Conservation (phyloP, 2,329 filamentous ascomycete genomes). For the Phyllosticta capitalensis region DNA sequence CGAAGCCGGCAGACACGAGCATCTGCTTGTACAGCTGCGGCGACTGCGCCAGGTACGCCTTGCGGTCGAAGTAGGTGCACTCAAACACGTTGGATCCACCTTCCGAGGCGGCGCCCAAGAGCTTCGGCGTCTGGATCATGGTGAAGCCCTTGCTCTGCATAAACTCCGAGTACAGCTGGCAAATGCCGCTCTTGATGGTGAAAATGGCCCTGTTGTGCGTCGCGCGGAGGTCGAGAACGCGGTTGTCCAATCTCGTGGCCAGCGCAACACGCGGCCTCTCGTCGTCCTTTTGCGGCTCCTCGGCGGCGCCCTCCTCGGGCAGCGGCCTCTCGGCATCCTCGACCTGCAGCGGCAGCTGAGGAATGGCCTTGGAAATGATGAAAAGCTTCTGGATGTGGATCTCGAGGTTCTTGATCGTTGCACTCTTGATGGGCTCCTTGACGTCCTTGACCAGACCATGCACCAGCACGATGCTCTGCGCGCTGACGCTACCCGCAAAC, state of each 20-base stretch:
- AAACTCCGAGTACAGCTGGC: constrained; percentile 67
- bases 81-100: constrained; percentile 88
- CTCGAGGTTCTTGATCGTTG: constrained; percentile 69
- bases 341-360: constrained; percentile 51
- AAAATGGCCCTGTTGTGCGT: constrained; percentile 88
- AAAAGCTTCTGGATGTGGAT: constrained; percentile 83
- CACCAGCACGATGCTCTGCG: constrained; percentile 74
- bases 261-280: constrained; percentile 65
- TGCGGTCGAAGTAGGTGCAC: constrained; percentile 78
- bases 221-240: constrained; percentile 82
- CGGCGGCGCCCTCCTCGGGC: constrained; percentile 38
- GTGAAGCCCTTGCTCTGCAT: constrained; percentile 66
- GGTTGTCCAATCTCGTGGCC: constrained; percentile 80
- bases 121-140: constrained; percentile 79
- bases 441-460: constrained; percentile 75
- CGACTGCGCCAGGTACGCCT: constrained; percentile 70
- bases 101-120: constrained; percentile 85
- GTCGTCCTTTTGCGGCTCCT: constrained; percentile 41
- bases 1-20: constrained; percentile 68
- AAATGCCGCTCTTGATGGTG: constrained; percentile 55
- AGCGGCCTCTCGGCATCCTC: constrained; percentile 43
- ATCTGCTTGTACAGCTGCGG: constrained; percentile 86
- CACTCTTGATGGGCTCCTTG: constrained; percentile 79
- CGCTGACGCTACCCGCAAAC: constrained; percentile 64
- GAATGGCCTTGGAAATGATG: constrained; percentile 56